Base-by-base conservation (phyloP, 2,329 filamentous ascomycete genomes). In the Colletotrichum caudatum region DNA sequence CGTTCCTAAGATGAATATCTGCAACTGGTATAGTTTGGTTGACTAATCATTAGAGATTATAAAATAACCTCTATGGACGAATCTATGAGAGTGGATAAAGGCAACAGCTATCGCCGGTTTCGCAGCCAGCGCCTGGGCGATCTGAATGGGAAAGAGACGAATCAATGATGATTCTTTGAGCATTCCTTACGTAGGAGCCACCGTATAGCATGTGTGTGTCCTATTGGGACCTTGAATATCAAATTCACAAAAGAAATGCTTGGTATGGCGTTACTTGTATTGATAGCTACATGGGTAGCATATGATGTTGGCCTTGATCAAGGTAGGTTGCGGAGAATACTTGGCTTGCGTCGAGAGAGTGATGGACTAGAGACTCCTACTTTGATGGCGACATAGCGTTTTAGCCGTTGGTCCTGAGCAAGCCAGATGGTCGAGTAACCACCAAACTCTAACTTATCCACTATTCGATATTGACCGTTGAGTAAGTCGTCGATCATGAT, bases 371-470 rank as follows among this genome's bases (percentile, higher is more conserved):
- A 50, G n/a, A 50, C 23, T 7, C 0, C 78, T 2, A 80, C 78
- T 51, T 81, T 82, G n/a, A 82, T 63, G 11, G 79, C 74, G 50
- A 81, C 78, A 63, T 75, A 76, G 39, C 72, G 74, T 54, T 74
- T 35, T 23, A 72, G 74, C 35, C 75, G 59, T 48, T 74, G 72
- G 74, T 84, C 81, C 48, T 76, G 75, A 23, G 79, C 82, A 33
- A 84, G 79, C 82, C 81, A 84, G 60, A 83, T 78, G 1, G 82
- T 84, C 3, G 80, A 81, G 73, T 76, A 81, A 1, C 78, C 77
- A 29, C 82, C 81, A 73, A 76, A 81, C 54, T 81, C 81, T 61
- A 84, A 71, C 73, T 84, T 84, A 39, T 81, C 78, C 44, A 81
- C 72, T 26, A 83, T 71, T 46, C 76, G 75, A 71, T 84, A 84